Base-by-base conservation (phyloP, 495 filamentous ascomycete species). In the Penicillium psychrofluorescens region DNA sequence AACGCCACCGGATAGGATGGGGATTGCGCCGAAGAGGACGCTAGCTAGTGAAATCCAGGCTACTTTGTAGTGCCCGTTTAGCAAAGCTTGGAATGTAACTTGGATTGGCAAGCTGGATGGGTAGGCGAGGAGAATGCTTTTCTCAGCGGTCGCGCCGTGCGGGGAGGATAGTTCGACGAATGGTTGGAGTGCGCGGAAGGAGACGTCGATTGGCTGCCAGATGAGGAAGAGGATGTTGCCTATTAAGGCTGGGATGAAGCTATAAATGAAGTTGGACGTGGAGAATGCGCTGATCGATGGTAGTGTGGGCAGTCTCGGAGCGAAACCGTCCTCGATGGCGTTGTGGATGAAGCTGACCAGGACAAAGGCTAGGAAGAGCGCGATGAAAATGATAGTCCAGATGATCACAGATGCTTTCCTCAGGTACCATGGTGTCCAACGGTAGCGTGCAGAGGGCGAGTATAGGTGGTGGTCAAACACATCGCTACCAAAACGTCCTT, bases 201-300 rank as follows among this genome's bases (percentile, higher is more conserved):
- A 79, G 45, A 81, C 68, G 60, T 94, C 88, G 45, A 95, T 74
- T 10, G 83, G 71, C 48, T 90, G 85, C 69, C 85, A 86, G 43
- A 76, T 66, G 36, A 95, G 82, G 64, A 86, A 90, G 16, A 90
- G 62, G 22, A 88, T 43, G 52, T 85, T 84, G 14, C 85, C 90
- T 11, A 94, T 70, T 2, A 89, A 45, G 1, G 82, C 79, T 0
- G 90, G 90, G 40, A 95, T 49, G 59, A 95, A 92, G 59, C 80
- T 83, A 71, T 87, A 95, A 40, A 94, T 64, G 68, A 95, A 95
- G 63, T 94, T 85, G 37, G 89, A 86, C 2, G 86, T 66, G 6
- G 87, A 92, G 58, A 90, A 95, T 30, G 83, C 87, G 30, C 66
- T 68, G 0, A 64, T 52, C 10, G 72, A 75, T 7, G 86, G 81